Conservation (phyloP, 306 rosid genomes). For the Cicer yamashitae region DNA sequence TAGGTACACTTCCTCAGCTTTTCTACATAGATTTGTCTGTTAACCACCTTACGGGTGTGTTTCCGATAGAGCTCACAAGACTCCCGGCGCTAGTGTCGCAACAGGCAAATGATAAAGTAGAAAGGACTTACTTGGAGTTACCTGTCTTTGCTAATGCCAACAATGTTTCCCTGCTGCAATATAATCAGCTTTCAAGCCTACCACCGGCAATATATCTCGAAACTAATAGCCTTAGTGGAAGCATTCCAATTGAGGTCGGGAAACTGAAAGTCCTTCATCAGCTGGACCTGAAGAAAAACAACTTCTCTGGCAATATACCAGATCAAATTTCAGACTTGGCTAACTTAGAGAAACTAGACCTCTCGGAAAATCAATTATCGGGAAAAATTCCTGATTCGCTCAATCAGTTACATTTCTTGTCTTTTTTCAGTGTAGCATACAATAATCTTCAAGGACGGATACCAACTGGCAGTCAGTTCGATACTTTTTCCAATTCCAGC, state of each 20-base stretch:
- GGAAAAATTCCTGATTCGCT: constrained; percentile 86
- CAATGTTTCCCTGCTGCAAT: constrained; percentile 72
- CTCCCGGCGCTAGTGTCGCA: constrained; percentile 64
- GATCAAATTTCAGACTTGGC: constrained; percentile 66
- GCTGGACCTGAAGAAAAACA: constrained; percentile 67
- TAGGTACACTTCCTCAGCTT: constrained; percentile 67
- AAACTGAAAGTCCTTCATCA: constrained; percentile 65
- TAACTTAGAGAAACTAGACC: constrained; percentile 81
- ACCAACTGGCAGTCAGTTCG: constrained; percentile 84
- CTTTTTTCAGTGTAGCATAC: constrained; percentile 77
- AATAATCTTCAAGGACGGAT: constrained; percentile 79
- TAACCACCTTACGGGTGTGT: constrained; percentile 62
- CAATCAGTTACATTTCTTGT: constrained; percentile 73
- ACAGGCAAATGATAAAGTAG: constrained; percentile 51
- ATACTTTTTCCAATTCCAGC: constrained; percentile 73
- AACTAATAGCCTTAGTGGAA: constrained; percentile 68
- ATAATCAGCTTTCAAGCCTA: constrained; percentile 78
- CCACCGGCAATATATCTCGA: constrained; percentile 79
- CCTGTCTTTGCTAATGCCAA: constrained; percentile 81
- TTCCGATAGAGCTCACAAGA: constrained; percentile 67
- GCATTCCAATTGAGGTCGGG: constrained; percentile 73
- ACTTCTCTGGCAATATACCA: constrained; percentile 77
- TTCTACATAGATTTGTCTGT: constrained; percentile 83
- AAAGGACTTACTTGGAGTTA: constrained; percentile 70
- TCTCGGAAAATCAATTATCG: constrained; percentile 68